These are phyloP conservation scores for Populus ilicifolia DNA, from an alignment of 345 rosid species.

Conservation along the genomic window DNA sequence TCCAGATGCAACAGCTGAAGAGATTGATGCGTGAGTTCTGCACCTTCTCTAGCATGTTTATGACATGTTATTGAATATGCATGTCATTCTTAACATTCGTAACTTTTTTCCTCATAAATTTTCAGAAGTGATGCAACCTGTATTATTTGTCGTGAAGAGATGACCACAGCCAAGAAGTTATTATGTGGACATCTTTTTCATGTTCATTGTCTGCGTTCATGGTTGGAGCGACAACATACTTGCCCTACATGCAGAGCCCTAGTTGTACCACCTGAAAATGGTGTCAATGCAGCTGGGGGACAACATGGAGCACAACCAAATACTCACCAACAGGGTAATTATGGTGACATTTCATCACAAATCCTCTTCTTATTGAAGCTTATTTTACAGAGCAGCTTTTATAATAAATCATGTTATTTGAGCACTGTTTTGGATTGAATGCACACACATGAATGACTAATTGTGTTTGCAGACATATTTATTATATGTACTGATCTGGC, in stretches of 20 bases:
- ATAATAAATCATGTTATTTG: neutral
- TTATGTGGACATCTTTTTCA: conserved; percentile 93
- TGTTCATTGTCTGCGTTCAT: conserved; percentile 92
- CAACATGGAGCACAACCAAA: conserved; percentile 55
- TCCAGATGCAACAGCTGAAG: conserved; percentile 90
- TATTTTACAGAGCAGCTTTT: neutral
- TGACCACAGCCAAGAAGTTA: conserved; percentile 87
- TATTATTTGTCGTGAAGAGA: conserved; percentile 97
- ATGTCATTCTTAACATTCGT: conserved; percentile 6
- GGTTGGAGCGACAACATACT: conserved; percentile 95
- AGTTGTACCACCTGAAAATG: conserved; percentile 79
- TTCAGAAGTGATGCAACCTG: conserved; percentile 92
- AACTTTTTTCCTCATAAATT: conserved; percentile 20
- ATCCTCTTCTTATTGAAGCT: neutral
- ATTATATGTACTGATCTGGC: neutral
- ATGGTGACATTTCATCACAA: neutral
- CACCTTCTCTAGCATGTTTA: neutral
- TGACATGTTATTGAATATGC: conserved; percentile 1
- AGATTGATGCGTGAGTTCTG: conserved; percentile 66
- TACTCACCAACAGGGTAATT: conserved; percentile 49
- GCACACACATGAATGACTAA: neutral
- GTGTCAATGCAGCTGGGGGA: conserved; percentile 47
- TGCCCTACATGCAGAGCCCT: conserved; percentile 94
- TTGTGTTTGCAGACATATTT: neutral
- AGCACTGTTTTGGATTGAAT: neutral